Conservation (phyloP, 257 asterid species). For the Coffea canephora region DNA sequence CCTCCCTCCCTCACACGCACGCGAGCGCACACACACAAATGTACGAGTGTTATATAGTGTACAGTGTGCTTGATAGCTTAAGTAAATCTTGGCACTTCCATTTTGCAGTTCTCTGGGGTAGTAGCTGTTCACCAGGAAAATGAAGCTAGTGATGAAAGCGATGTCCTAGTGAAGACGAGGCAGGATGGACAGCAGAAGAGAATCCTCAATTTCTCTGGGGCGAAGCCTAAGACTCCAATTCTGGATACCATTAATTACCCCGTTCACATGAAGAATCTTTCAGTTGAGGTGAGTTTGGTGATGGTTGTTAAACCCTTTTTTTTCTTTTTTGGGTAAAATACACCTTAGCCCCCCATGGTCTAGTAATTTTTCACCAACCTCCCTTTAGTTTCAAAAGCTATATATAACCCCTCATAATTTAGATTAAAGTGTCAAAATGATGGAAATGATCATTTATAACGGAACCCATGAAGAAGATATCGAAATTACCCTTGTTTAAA, state of each 20-base stretch:
- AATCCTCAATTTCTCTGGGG: slow-evolving; percentile 44
- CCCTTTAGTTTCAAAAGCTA: no score
- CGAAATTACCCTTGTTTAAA: no score
- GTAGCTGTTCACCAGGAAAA: slow-evolving; percentile 31
- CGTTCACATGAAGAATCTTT: slow-evolving; percentile 65
- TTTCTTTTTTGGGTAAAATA: no score
- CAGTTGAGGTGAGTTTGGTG: slow-evolving; percentile 38
- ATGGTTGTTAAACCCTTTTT: background rate
- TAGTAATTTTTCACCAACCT: no score
- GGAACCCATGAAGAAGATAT: no score
- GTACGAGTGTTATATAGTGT: no score
- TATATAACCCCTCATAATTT: no score
- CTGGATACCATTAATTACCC: slow-evolving; percentile 67
- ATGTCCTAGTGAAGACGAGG: background rate
- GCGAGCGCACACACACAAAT: no score
- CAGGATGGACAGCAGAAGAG: slow-evolving; percentile 21
- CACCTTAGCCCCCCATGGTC: no score
- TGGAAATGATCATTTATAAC: no score
- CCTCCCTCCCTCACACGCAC: no score
- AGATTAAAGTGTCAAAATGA: no score
- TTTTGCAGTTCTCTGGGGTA: slow-evolving; percentile 26
- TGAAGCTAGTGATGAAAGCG: slow-evolving; percentile 17
- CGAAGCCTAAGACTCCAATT: slow-evolving; percentile 54
- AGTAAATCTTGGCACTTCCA: background rate
- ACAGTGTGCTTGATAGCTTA: background rate